These are phyloP conservation scores for Aethionema arabicum DNA, from an alignment of 345 rosid genomes.

Conservation along the genomic window DNA sequence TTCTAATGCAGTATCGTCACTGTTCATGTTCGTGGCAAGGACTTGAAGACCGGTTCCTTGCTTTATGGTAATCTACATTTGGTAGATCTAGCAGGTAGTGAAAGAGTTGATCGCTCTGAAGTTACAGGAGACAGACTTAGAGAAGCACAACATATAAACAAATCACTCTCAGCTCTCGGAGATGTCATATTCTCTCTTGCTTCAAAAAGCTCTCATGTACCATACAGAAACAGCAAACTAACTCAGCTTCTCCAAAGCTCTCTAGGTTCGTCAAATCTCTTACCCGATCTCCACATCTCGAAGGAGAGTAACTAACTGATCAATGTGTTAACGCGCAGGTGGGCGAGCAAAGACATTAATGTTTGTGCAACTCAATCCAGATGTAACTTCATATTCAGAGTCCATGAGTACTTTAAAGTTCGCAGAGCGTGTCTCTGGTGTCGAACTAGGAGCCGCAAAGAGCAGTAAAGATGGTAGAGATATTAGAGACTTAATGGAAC, in stretches of 20 bases:
- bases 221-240: constrained; percentile 96
- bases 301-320: background rate
- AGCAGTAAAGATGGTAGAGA: constrained; percentile 76
- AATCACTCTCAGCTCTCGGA: constrained; percentile 91
- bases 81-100: constrained; percentile 98
- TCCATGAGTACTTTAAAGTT: constrained; percentile 86
- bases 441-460: constrained; percentile 83
- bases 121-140: constrained; percentile 89
- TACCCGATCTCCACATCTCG: background rate
- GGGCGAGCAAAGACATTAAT: constrained; percentile 85
- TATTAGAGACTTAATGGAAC: constrained; percentile 77
- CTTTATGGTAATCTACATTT: constrained; percentile 77
- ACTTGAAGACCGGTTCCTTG: constrained; percentile 54
- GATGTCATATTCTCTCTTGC: constrained; percentile 94
- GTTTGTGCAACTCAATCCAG: constrained; percentile 94
- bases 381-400: constrained; percentile 66
- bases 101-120: constrained; percentile 88
- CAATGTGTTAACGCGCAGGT: constrained; percentile 45
- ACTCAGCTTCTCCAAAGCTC: constrained; percentile 94
- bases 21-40: constrained; percentile 77
- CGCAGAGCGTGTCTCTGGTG: constrained; percentile 83
- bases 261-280: constrained; percentile 44
- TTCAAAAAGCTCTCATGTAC: constrained; percentile 79
- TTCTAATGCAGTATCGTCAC: constrained; percentile 64
- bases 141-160: constrained; percentile 91